A percentile compares a stretch with the other conserved stretches of the same genome.
Evolutionary conservation across 768 basidiomycete genomes (phyloP).

Genomic region (Lentinula sp.): DNA sequence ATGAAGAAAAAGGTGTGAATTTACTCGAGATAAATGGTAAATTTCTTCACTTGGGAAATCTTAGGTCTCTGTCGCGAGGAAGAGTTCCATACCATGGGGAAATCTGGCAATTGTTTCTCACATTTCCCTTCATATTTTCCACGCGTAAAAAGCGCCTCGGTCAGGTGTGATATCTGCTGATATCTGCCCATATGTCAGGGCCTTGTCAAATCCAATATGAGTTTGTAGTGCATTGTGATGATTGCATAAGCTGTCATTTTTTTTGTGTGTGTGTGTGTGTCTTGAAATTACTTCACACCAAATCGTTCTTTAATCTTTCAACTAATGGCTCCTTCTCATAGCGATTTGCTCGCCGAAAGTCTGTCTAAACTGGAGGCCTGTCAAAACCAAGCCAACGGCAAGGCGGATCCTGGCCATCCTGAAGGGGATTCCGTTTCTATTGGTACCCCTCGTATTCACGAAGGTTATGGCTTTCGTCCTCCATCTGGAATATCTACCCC

Average conservation of each 20-base stretch:
- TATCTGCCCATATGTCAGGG: too few relatives aligned
- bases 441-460: conserved; percentile 38
- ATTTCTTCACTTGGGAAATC: too few relatives aligned
- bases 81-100: too few relatives aligned
- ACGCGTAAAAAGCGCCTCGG: too few relatives aligned
- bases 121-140: too few relatives aligned
- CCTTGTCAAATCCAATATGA: too few relatives aligned
- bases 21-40: too few relatives aligned
- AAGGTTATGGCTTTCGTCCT: conserved; percentile 80
- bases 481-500: conserved; percentile 67
- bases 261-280: background rate
- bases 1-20: too few relatives aligned
- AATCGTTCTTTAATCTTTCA: background rate
- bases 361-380: conserved; percentile 39
- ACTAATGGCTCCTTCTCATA: conserved; percentile 19
- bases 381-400: background rate
- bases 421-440: background rate
- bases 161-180: too few relatives aligned
- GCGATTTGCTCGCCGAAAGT: conserved; percentile 36
- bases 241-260: background rate
- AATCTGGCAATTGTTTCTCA: too few relatives aligned
- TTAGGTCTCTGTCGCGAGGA: too few relatives aligned
- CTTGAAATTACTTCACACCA: background rate
- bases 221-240: background rate
- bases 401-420: background rate